These are phyloP conservation scores for Hymenoscyphus albidus DNA, from an alignment of 2,329 filamentous ascomycete species.

Conservation along the genomic window DNA sequence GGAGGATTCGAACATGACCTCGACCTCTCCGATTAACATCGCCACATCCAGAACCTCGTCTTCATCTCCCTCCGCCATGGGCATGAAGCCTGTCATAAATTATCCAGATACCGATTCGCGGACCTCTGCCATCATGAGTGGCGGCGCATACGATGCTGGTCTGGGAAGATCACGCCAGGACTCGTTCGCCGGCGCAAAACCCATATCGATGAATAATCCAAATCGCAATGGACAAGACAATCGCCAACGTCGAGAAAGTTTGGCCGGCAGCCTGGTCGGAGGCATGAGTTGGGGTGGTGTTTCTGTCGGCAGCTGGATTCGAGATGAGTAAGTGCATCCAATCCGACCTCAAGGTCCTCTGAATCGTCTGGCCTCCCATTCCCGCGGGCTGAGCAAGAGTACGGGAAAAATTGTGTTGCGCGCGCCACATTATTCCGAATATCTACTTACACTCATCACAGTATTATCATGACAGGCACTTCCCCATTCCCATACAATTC, in stretches of 20 bases:
- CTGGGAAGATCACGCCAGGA: slow-evolving; percentile 54
- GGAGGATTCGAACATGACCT: slow-evolving; percentile 29
- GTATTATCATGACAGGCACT: slow-evolving; percentile 91
- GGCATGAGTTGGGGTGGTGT: slow-evolving; percentile 97
- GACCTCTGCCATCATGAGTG: slow-evolving; percentile 52
- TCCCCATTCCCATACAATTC: slow-evolving; percentile 89
- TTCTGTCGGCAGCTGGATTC: slow-evolving; percentile 93
- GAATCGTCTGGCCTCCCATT: slow-evolving; percentile 9
- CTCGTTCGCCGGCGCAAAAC: slow-evolving; percentile 63
- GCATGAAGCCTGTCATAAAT: slow-evolving; percentile 25
- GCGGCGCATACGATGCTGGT: slow-evolving; percentile 54
- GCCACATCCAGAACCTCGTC: slow-evolving; percentile 34
- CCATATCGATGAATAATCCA: slow-evolving; percentile 62
- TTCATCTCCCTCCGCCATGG: slow-evolving; percentile 39
- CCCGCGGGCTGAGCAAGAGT: neutral
- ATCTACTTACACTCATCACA: slow-evolving; percentile 40
- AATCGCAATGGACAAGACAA: slow-evolving; percentile 54
- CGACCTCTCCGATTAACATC: slow-evolving; percentile 36
- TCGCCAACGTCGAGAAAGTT: slow-evolving; percentile 56
- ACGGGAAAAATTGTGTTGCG: slow-evolving; percentile 3
- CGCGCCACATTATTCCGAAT: slow-evolving; percentile 23
- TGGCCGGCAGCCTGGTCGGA: slow-evolving; percentile 64
- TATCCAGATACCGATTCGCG: slow-evolving; percentile 31
- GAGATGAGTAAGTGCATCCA: slow-evolving; percentile 79
- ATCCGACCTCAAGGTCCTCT: neutral